These are phyloP conservation scores for Sporopachydermia quercuum DNA, from an alignment of 805 yeast species.

Conservation along the genomic window DNA sequence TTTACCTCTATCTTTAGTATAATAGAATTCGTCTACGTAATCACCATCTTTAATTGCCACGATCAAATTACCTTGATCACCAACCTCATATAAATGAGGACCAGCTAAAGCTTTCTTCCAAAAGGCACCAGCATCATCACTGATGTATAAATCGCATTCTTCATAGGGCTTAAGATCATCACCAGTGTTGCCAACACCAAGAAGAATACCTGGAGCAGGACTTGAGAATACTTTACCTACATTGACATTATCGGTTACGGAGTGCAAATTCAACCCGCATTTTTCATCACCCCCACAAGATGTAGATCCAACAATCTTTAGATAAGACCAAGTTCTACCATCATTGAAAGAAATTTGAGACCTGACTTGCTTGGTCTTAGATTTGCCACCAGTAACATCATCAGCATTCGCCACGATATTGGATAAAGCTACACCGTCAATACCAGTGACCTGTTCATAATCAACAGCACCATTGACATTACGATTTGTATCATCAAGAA, in stretches of 20 bases:
- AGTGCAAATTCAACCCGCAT: conserved; percentile 24
- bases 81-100: conserved; percentile 43
- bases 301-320: conserved; percentile 16
- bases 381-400: conserved; percentile 8
- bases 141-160: conserved; percentile 37
- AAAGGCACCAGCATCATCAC: conserved; percentile 64
- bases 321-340: conserved; percentile 21
- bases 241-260: conserved; percentile 20
- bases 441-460: conserved; percentile 29
- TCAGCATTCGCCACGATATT: conserved; percentile 18
- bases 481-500: conserved; percentile 27
- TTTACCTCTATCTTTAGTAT: conserved; percentile 60
- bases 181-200: conserved; percentile 29
- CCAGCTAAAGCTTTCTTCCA: conserved; percentile 46
- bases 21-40: conserved; percentile 25
- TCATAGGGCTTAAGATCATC: conserved; percentile 13
- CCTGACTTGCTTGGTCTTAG: conserved; percentile 12
- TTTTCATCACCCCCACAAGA: conserved; percentile 17
- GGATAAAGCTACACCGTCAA: conserved; percentile 51
- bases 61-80: conserved; percentile 66
- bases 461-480: conserved; percentile 22
- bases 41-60: conserved; percentile 36
- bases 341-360: conserved; percentile 24
- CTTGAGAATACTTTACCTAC: conserved; percentile 20
- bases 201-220: conserved; percentile 28